A percentile compares a stretch with the other conserved stretches of the same genome.
Evolutionary conservation across 768 basidiomycete species (phyloP).

Genomic region (Leccinum rimulosum): DNA sequence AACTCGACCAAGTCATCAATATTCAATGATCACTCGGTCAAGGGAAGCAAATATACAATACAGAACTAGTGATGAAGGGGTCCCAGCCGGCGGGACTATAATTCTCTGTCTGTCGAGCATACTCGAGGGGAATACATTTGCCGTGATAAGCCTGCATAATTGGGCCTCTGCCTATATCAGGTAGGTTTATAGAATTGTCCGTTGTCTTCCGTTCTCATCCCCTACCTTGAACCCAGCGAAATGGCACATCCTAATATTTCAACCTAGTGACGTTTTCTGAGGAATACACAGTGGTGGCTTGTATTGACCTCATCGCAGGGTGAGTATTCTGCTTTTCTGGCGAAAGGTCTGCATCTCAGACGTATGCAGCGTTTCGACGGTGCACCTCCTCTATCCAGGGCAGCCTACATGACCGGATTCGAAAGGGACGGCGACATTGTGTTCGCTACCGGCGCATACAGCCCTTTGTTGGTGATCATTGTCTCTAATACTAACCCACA

Average conservation of each 20-base stretch:
- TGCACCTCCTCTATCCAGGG: conserved; percentile 32
- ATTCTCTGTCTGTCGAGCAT: conserved; percentile 39
- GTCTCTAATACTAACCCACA: conserved; percentile 41
- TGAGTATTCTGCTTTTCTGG: conserved; percentile 54
- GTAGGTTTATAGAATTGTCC: not conserved
- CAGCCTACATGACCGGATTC: conserved; percentile 65
- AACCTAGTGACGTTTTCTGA: not conserved
- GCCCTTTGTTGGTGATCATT: conserved; percentile 52
- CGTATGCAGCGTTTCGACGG: not conserved
- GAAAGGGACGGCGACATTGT: conserved; percentile 60
- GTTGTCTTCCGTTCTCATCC: not conserved
- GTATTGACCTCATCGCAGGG: conserved; percentile 29
- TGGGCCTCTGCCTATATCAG: conserved; percentile 50
- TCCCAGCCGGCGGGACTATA: not conserved
- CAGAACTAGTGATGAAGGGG: not conserved
- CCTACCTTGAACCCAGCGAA: conserved; percentile 36
- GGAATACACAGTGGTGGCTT: not conserved
- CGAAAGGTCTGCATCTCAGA: conserved; percentile 33
- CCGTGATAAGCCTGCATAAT: conserved; percentile 71
- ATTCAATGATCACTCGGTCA: not conserved
- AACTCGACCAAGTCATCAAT: not conserved
- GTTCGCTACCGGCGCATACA: conserved; percentile 67
- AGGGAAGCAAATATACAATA: not conserved
- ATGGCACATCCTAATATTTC: conserved; percentile 41
- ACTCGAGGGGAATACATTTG: conserved; percentile 86